These are phyloP conservation scores for Diaporthe destruens DNA, from an alignment of 2,329 filamentous ascomycete genomes.

Conservation along the genomic window DNA sequence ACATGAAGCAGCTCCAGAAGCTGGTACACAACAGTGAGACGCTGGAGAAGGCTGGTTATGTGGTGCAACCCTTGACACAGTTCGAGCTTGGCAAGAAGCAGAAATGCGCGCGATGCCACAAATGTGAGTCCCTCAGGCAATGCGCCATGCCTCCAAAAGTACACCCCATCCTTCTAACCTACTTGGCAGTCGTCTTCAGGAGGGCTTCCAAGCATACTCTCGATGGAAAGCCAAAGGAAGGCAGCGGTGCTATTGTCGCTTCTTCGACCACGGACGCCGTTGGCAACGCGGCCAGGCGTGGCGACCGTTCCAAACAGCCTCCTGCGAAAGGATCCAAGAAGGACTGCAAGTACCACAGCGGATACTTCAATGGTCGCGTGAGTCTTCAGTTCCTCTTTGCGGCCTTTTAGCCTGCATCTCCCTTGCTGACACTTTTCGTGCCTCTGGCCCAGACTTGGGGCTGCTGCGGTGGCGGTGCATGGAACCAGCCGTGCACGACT, in stretches of 20 bases:
- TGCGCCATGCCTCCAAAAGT: neutral
- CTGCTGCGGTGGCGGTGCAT: constrained; percentile 14
- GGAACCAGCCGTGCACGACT: constrained; percentile 16
- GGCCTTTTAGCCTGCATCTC: neutral
- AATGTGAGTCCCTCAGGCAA: constrained; percentile 9
- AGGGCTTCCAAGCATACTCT: neutral
- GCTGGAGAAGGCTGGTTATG: constrained; percentile 28
- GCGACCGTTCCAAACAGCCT: neutral
- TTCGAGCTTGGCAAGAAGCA: constrained; percentile 15
- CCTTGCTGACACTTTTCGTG: neutral
- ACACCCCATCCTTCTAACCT: neutral
- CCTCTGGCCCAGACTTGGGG: neutral
- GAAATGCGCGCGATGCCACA: constrained; percentile 33
- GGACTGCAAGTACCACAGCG: constrained; percentile 22
- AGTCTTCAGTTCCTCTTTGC: neutral
- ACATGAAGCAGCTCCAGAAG: constrained; percentile 13
- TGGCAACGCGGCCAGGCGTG: neutral
- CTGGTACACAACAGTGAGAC: constrained; percentile 8
- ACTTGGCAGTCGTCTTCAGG: constrained; percentile 1
- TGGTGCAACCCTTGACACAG: constrained; percentile 24
- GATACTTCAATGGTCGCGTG: constrained; percentile 16
- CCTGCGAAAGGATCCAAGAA: neutral
- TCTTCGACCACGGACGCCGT: neutral
- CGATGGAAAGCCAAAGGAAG: constrained; percentile 12
- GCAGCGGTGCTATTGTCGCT: neutral